Percentiles rank a stretch among this genome's conserved stretches.
These are phyloP conservation scores for Halophytophthora batemanensis DNA, from an alignment of 352 stramenopile genomes.

Conservation along the genomic window DNA sequence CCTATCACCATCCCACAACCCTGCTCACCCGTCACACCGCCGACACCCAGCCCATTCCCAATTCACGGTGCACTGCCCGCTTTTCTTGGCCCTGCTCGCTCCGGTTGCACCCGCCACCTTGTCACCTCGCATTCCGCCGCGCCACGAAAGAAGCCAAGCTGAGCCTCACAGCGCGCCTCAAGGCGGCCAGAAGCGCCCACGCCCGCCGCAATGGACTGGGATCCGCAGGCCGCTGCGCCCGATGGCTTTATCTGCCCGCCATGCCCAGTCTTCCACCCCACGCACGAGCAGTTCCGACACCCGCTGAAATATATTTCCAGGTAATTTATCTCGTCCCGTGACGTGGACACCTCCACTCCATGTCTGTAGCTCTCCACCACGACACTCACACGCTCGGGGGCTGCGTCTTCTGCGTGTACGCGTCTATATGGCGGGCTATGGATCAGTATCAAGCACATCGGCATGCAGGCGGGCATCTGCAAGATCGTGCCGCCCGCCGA, in stretches of 20 bases:
- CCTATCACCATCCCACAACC: no score
- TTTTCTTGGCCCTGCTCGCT: no score
- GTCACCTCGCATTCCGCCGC: conserved; percentile 21
- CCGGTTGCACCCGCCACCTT: conserved; percentile 1
- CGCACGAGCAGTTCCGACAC: conserved; percentile 84
- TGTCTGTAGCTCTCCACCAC: conserved; percentile 1
- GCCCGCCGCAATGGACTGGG: conserved; percentile 57
- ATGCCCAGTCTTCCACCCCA: conserved; percentile 86
- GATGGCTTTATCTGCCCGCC: conserved; percentile 83
- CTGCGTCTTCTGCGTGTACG: conserved; percentile 5
- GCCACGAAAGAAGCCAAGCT: conserved; percentile 1
- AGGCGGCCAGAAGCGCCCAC: no score
- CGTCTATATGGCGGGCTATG: not conserved
- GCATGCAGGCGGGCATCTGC: conserved; percentile 94
- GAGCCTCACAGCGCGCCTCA: not conserved
- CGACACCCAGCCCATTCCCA: no score
- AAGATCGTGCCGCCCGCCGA: conserved; percentile 97
- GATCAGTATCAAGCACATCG: conserved; percentile 87
- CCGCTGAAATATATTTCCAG: conserved; percentile 93
- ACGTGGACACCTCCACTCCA: conserved; percentile 8
- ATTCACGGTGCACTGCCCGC: no score
- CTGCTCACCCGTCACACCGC: no score
- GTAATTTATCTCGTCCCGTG: conserved; percentile 48
- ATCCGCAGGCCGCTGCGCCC: conserved; percentile 40
- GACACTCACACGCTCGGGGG: no score